These are phyloP conservation scores for Pythium rishiriense DNA, from an alignment of 352 stramenopile species.

Conservation along the genomic window DNA sequence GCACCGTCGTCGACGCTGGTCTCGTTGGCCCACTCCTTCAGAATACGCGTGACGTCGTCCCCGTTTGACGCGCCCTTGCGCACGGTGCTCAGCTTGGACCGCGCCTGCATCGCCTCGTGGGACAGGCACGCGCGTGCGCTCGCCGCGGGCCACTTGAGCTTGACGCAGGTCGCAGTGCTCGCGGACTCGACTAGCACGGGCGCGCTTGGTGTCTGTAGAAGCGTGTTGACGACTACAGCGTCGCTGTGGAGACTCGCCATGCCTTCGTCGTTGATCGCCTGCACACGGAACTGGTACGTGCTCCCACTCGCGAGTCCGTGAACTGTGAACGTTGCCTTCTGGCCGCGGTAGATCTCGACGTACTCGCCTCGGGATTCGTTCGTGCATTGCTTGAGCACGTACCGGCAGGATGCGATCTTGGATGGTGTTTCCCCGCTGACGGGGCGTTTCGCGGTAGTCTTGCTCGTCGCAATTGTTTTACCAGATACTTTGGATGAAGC, in stretches of 20 bases:
- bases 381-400: slow-evolving; percentile 86
- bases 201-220: slow-evolving; percentile 66
- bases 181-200: slow-evolving; percentile 41
- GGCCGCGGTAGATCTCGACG: slow-evolving; percentile 82
- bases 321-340: slow-evolving; percentile 66
- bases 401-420: slow-evolving; percentile 42
- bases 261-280: slow-evolving; percentile 80
- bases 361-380: slow-evolving; percentile 82
- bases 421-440: background rate
- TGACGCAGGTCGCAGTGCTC: slow-evolving; percentile 29
- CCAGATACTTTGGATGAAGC: background rate
- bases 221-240: slow-evolving; percentile 80
- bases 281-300: slow-evolving; percentile 90
- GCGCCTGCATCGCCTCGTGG: slow-evolving; percentile 44
- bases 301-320: slow-evolving; percentile 77
- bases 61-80: slow-evolving; percentile 40
- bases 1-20: slow-evolving; percentile 69
- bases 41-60: slow-evolving; percentile 63
- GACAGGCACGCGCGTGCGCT: slow-evolving; percentile 50
- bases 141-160: slow-evolving; percentile 52
- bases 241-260: slow-evolving; percentile 69
- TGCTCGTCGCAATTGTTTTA: slow-evolving; percentile 1
- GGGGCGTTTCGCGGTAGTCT: slow-evolving; percentile 1
- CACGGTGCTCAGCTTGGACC: slow-evolving; percentile 30
- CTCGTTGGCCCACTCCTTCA: slow-evolving; percentile 87